Conservation (phyloP, 129 eudicot genomes). For the Pittosporum tobira region DNA sequence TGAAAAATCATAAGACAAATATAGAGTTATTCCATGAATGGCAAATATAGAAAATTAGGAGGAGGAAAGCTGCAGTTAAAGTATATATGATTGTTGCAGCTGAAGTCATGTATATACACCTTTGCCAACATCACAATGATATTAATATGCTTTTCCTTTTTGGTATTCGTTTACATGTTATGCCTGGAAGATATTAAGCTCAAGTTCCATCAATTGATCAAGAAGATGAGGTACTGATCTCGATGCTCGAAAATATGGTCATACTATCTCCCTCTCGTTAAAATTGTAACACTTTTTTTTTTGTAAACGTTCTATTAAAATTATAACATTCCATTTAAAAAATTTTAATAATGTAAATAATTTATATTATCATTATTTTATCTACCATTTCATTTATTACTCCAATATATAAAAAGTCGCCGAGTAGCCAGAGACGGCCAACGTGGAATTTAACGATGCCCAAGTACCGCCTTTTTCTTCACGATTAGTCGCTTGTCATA, state of each 20-base stretch:
- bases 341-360: no score
- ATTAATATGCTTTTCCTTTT: constrained; percentile 26
- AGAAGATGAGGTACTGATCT: constrained; percentile 28
- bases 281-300: no score
- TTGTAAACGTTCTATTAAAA: no score
- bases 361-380: no score
- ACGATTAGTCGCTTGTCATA: constrained; percentile 28
- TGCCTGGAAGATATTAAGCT: no score
- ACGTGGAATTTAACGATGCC: constrained; percentile 2
- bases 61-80: neutral
- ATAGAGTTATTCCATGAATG: constrained; percentile 17
- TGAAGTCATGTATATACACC: constrained; percentile 4
- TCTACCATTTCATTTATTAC: no score
- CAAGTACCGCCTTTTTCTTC: constrained; percentile 21
- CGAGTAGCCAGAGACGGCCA: constrained; percentile 11
- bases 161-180: constrained; percentile 26
- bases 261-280: constrained; percentile 19
- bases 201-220: neutral
- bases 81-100: constrained; percentile 16
- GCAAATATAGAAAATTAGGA: constrained; percentile 12
- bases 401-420: constrained; percentile 15
- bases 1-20: constrained; percentile 18
- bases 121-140: constrained; percentile 21
- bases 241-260: constrained; percentile 25
- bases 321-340: no score